These are phyloP conservation scores for Phytopythium vexans DNA, from an alignment of 352 stramenopile genomes.

Conservation along the genomic window DNA sequence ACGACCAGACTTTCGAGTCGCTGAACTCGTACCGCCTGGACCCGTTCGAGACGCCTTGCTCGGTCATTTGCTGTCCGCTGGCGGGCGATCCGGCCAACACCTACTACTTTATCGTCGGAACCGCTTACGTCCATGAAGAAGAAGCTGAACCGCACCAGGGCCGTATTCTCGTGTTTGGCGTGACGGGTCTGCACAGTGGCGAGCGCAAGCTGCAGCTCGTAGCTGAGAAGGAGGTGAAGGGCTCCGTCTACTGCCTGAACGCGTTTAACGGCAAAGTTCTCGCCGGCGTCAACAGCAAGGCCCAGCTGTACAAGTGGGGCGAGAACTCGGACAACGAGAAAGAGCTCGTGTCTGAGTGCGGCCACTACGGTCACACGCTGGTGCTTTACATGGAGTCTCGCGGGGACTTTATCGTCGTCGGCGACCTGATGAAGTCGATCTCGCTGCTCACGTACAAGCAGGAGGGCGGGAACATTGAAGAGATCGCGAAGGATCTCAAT, in stretches of 20 bases:
- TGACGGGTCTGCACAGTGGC: conserved; percentile 65
- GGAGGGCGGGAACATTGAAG: conserved; percentile 89
- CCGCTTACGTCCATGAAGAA: conserved; percentile 92
- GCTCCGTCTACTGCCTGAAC: conserved; percentile 95
- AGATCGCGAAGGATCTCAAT: conserved; percentile 96
- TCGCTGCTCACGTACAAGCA: conserved; percentile 95
- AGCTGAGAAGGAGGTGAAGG: conserved; percentile 92
- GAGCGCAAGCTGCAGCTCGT: conserved; percentile 88
- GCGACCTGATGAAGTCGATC: conserved; percentile 97
- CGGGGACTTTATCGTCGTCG: conserved; percentile 95
- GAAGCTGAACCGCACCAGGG: conserved; percentile 95
- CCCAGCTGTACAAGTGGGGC: conserved; percentile 90
- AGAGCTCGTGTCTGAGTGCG: conserved; percentile 89
- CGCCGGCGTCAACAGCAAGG: conserved; percentile 94
- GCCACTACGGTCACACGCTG: conserved; percentile 94
- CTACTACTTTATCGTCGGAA: conserved; percentile 85
- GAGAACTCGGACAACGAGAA: conserved; percentile 89
- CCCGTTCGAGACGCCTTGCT: conserved; percentile 86
- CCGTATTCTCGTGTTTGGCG: conserved; percentile 92
- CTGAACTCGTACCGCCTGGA: conserved; percentile 86
- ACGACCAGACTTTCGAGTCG: conserved; percentile 96
- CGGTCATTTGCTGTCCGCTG: conserved; percentile 78
- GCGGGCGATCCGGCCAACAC: conserved; percentile 68
- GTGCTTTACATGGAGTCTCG: conserved; percentile 94
- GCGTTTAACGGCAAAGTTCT: conserved; percentile 94